These are phyloP conservation scores for Macrophomina pseudophaseolina DNA, from an alignment of 2,329 filamentous ascomycete genomes.

Conservation along the genomic window DNA sequence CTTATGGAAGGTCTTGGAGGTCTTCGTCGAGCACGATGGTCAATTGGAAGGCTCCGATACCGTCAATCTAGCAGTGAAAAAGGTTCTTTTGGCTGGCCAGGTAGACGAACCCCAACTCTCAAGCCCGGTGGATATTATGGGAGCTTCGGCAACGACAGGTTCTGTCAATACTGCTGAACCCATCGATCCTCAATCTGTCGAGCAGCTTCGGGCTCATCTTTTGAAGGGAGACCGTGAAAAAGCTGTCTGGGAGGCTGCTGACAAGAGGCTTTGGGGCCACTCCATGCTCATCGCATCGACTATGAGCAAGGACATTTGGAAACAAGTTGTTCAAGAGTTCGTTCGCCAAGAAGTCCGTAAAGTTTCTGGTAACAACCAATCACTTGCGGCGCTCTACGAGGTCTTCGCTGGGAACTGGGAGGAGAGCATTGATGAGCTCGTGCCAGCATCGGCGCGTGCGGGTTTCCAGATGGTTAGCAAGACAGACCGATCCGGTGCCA, in stretches of 20 bases:
- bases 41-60: conserved; percentile 72
- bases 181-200: conserved; percentile 70
- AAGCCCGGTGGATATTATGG: conserved; percentile 35
- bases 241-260: conserved; percentile 90
- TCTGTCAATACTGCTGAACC: conserved; percentile 61
- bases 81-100: conserved; percentile 59
- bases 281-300: conserved; percentile 90
- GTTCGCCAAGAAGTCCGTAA: conserved; percentile 92
- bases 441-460: conserved; percentile 88
- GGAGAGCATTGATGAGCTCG: conserved; percentile 93
- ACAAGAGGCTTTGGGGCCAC: conserved; percentile 94
- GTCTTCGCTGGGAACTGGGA: conserved; percentile 92
- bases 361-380: conserved; percentile 78
- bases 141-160: conserved; percentile 38
- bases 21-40: conserved; percentile 88
- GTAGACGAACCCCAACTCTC: conserved; percentile 19
- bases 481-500: conserved; percentile 63
- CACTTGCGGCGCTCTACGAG: conserved; percentile 89
- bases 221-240: conserved; percentile 84
- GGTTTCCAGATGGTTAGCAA: conserved; percentile 90
- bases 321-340: conserved; percentile 93
- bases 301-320: conserved; percentile 76
- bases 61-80: conserved; percentile 76
- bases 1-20: conserved; percentile 82
- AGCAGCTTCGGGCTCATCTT: conserved; percentile 74